These are phyloP conservation scores for Calonectria pteridis DNA, from an alignment of 2,329 filamentous ascomycete genomes.

Conservation along the genomic window DNA sequence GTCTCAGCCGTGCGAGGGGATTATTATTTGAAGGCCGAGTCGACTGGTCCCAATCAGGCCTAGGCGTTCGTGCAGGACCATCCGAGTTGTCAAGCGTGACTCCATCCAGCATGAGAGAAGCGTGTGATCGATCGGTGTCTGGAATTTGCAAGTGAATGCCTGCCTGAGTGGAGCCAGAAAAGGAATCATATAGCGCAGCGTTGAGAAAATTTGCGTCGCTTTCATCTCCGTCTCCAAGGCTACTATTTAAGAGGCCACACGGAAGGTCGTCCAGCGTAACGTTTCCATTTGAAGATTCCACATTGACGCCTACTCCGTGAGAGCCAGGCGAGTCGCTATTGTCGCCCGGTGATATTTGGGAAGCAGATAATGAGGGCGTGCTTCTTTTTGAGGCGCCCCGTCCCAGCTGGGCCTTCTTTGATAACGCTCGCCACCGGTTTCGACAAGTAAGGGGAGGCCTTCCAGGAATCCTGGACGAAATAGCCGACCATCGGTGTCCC, in stretches of 20 bases:
- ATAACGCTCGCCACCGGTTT: constrained; percentile 44
- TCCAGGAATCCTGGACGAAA: constrained; percentile 42
- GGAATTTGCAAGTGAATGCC: constrained; percentile 27
- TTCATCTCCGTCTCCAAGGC: constrained; percentile 26
- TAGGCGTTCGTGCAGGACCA: background rate
- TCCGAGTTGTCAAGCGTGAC: background rate
- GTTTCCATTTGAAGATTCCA: constrained; percentile 7
- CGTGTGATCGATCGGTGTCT: background rate
- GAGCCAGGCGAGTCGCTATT: constrained; percentile 35
- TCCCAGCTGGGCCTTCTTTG: constrained; percentile 28
- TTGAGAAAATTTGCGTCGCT: constrained; percentile 31
- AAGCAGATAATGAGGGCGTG: constrained; percentile 33
- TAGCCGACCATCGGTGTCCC: constrained; percentile 46
- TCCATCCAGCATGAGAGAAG: background rate
- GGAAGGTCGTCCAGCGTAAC: constrained; percentile 20
- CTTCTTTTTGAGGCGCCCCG: constrained; percentile 34
- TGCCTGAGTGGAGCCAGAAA: constrained; percentile 26
- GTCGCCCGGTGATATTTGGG: constrained; percentile 35
- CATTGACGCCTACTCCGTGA: constrained; percentile 9
- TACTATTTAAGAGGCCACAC: constrained; percentile 15
- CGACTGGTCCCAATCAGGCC: constrained; percentile 21
- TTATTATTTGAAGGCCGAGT: constrained; percentile 7
- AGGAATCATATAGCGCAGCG: constrained; percentile 38
- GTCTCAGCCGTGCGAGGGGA: background rate
- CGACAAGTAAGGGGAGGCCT: constrained; percentile 46